Evolutionary conservation across 1,284 basidiomycete genomes (phyloP), one percentile per base, ranked within the genome.

Genomic region (Pyrrhoderma noxium): DNA sequence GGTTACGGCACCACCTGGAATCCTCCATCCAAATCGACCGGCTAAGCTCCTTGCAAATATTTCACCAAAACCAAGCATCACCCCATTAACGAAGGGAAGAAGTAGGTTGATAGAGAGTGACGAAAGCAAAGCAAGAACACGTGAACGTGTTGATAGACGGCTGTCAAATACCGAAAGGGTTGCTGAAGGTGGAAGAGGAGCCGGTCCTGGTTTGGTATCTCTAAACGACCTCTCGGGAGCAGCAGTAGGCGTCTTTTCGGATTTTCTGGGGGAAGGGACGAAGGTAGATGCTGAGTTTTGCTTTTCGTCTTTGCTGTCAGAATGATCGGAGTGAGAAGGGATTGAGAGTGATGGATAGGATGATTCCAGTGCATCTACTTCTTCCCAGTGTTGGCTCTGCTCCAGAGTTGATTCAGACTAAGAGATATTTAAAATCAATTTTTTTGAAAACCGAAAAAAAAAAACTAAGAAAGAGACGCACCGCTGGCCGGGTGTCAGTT

Each of bases 41-140:
- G 96, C 70, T 13, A 92, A 77, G 56, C 93, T 86, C 65, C 93
- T 84, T 16, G 94, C 95, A 62, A 97, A 94, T 53, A 99, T 93
- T 70, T 99, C 95, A 21, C 95, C 95, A 63, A 98, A 94, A 8
- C 95, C 95, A 44, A 98, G 81, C 92, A 98, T 96, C 60, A 98
- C 89, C 23, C 95, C 95, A 63, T 98, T 98, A 44, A 98, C 79
- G 65, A 99, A 99, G 0, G 95, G 95, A 39, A 98, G 73, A 1
- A 93, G 68, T 54, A 99, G 68, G 67, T 99, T 98, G 70, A 98
- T 93, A 36, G 89, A 89, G 53, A 98, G 65, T 7, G 89, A 84
- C 3, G 93, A 89, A 40, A 89, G 63, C 53, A 96, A 69, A 3
- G 92, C 89, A 45, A 77, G 76, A 25, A 84, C 60, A 47, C 86